Evolutionary conservation across 192 early-diverging fungal species (phyloP).

Genomic region (Mycoemilia scoparia): DNA sequence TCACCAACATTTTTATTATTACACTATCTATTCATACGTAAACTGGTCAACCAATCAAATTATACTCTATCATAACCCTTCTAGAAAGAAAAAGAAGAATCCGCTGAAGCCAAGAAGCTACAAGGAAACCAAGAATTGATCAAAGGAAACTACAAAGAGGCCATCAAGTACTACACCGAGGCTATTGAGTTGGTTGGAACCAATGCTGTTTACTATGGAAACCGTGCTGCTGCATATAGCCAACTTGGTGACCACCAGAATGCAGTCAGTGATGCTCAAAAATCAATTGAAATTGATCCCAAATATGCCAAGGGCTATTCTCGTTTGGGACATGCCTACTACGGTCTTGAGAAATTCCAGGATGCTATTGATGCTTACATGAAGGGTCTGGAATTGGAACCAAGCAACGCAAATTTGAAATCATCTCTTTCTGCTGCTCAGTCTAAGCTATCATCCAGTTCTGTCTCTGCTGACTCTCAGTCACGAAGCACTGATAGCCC

Average conservation of each 20-base stretch:
- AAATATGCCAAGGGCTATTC: conserved; percentile 85
- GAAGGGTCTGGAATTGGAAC: conserved; percentile 70
- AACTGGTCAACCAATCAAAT: too few relatives aligned
- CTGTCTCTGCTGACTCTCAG: conserved; percentile 4
- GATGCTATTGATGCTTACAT: conserved; percentile 82
- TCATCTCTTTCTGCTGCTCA: conserved; percentile 51
- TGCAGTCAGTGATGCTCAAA: conserved; percentile 74
- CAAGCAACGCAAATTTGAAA: conserved; percentile 65
- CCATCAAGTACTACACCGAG: conserved; percentile 75
- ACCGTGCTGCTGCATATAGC: conserved; percentile 92
- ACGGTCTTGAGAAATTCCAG: conserved; percentile 62
- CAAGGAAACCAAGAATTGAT: conserved; percentile 69
- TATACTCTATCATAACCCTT: too few relatives aligned
- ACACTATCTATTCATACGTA: too few relatives aligned
- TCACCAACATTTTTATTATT: too few relatives aligned
- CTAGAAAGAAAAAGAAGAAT: conserved; percentile 51
- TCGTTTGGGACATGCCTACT: conserved; percentile 84
- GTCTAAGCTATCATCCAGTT: conserved; percentile 27
- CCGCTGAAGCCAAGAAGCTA: conserved; percentile 79
- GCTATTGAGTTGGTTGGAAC: conserved; percentile 68
- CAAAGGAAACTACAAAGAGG: conserved; percentile 64
- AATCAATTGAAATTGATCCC: conserved; percentile 69
- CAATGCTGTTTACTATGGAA: conserved; percentile 93
- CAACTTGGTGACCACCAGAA: conserved; percentile 71
- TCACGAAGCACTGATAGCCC: too few relatives aligned